phyloP scores from a whole-genome alignment of 2,329 filamentous ascomycete genomes.

The Curvularia sp. region DNA sequence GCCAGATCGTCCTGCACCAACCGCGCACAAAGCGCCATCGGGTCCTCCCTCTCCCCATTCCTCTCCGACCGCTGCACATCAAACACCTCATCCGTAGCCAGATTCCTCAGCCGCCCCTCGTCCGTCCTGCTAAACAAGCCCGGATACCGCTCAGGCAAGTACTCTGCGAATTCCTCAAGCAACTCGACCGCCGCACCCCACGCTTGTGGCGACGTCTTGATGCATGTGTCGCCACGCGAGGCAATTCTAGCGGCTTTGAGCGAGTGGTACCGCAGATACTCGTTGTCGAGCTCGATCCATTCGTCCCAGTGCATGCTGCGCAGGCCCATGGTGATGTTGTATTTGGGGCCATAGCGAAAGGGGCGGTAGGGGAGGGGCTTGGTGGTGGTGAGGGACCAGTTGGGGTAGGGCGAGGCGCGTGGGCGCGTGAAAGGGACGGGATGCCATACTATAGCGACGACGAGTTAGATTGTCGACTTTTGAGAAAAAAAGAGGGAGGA shows the following conservation, averaged over 20 bases:
- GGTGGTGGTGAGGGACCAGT: constrained; percentile 72
- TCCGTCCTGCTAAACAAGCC: constrained; percentile 67
- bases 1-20: constrained; percentile 83
- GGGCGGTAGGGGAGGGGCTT: constrained; percentile 79
- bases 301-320: constrained; percentile 73
- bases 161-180: constrained; percentile 72
- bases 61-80: constrained; percentile 70
- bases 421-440: constrained; percentile 63
- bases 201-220: constrained; percentile 71
- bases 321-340: constrained; percentile 79
- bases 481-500: no score
- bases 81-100: constrained; percentile 74
- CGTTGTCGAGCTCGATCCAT: constrained; percentile 86
- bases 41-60: constrained; percentile 65
- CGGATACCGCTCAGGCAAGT: constrained; percentile 78
- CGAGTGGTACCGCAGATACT: constrained; percentile 74
- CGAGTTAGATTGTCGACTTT: not conserved
- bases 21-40: constrained; percentile 76
- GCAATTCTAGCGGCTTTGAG: constrained; percentile 73
- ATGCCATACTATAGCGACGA: constrained; percentile 8
- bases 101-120: constrained; percentile 68
- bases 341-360: constrained; percentile 78
- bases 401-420: constrained; percentile 65
- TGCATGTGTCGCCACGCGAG: constrained; percentile 72
- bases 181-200: constrained; percentile 77